Conservation (phyloP, 257 asterid species). For the Galeopsis tetrahit region DNA sequence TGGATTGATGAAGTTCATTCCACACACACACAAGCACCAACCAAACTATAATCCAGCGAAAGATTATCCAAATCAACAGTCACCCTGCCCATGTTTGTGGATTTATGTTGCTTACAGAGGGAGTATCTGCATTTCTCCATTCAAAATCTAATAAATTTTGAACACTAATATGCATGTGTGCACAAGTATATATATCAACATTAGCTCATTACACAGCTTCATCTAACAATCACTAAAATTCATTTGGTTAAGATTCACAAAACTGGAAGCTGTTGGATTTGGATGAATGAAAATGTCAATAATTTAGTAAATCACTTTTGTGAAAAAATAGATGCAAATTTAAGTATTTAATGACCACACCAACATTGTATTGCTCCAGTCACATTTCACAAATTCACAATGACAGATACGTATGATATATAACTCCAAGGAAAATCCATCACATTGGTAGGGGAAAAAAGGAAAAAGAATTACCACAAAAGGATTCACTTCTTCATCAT, state of each 20-base stretch:
- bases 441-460: background rate
- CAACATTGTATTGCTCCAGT: constrained; percentile 29
- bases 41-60: constrained; percentile 2
- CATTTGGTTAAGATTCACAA: constrained; percentile 2
- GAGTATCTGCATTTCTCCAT: constrained; percentile 13
- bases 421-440: background rate
- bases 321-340: background rate
- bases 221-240: background rate
- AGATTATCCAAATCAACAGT: constrained; percentile 27
- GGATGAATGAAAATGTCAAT: background rate
- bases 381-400: constrained; percentile 25
- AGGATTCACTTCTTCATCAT: constrained; percentile 78
- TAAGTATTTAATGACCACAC: background rate
- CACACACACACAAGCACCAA: constrained; percentile 27
- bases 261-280: constrained; percentile 17
- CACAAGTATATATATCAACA: background rate
- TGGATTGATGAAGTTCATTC: constrained; percentile 16
- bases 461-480: constrained; percentile 61
- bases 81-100: constrained; percentile 10
- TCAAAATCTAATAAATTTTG: constrained; percentile 10
- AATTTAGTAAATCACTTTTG: constrained; percentile 9
- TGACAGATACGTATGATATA: background rate
- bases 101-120: background rate
- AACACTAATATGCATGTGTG: background rate
- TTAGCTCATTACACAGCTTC: constrained; percentile 2